These are phyloP conservation scores for Hemisphaericaspora xylanilytica DNA, from an alignment of 1,139 yeast species.

Conservation along the genomic window DNA sequence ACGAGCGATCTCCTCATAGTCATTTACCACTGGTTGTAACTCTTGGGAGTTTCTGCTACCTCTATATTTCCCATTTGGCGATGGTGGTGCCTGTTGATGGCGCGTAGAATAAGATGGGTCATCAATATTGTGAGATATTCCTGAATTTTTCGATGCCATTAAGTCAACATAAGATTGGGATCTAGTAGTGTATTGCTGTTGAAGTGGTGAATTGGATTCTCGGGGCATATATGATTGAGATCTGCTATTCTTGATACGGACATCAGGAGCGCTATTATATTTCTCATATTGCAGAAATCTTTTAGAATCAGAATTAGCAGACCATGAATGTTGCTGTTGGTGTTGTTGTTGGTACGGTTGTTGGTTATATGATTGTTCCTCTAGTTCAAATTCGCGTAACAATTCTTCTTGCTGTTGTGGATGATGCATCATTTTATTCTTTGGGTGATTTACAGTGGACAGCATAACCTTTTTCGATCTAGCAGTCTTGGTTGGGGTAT, in stretches of 20 bases:
- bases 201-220: constrained; percentile 3
- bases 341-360: not conserved
- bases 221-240: constrained; percentile 1
- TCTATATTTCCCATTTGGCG: constrained; percentile 14
- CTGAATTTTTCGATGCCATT: not conserved
- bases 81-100: constrained; percentile 18
- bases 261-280: not conserved
- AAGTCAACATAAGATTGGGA: constrained; percentile 11
- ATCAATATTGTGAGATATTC: not conserved
- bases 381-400: constrained; percentile 1
- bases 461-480: constrained; percentile 20
- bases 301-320: constrained; percentile 13
- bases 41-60: constrained; percentile 7
- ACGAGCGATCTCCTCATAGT: constrained; percentile 30
- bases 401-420: constrained; percentile 19
- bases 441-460: constrained; percentile 22
- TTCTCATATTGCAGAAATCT: constrained; percentile 18
- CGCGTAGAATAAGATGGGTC: constrained; percentile 15
- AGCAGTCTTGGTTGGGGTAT: constrained; percentile 16
- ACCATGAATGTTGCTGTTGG: not conserved
- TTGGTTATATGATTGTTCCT: not conserved
- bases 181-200: constrained; percentile 7
- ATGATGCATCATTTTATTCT: constrained; percentile 17
- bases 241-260: constrained; percentile 1
- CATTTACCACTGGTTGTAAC: too few relatives aligned